Base-by-base conservation (phyloP, 2,329 filamentous ascomycete genomes). In the Colletotrichum sidae region DNA sequence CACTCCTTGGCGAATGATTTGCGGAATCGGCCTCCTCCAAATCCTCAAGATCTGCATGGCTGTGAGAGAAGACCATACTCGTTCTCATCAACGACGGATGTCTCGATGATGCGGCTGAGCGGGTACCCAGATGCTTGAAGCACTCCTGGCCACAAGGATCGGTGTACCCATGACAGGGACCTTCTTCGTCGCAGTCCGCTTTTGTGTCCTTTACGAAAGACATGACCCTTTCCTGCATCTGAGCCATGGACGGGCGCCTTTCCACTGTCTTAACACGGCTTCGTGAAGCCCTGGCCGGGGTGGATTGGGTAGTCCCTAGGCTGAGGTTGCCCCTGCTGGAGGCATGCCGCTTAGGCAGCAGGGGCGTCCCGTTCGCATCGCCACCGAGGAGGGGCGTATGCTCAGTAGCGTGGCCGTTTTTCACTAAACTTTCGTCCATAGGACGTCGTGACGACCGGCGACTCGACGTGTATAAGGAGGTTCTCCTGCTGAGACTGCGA, bases 191-290 rank as follows among this genome's bases (percentile, higher is more conserved):
- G 69, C 88, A 90, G 70, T 88, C 86, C 39, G 81, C 72, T 73
- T 90, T 90, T 25, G 84, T 88, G 70, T 90, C 88, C 72, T 85
- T 87, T 67, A 90, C 85, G 73, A 90, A 90, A 49, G 88, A 90
- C 75, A 89, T 76, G 44, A 90, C 84, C 25, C 86, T 80, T 62
- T 83, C 82, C 47, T 83, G 84, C 42, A 90, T 79, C 63, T 84
- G 77, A 8, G 81, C 70, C 75, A 89, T 84, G 5, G 87, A 89
- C 2, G 83, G 82, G 33, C 86, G 79, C 37, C 85, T 79, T 37
- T 75, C 75, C n/a, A 74, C 68, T 0, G 75, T 75, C 4, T 72
- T 68, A 4, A 74, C 68, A 35, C 76, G 72, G 67, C 68, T 69
- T 45, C 54, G 70, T 49, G 55, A 67, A 45, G 44, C 70, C 51